Evolutionary conservation across 169 alveolate genomes (phyloP).

Genomic region (Toxoplasma gondii): DNA sequence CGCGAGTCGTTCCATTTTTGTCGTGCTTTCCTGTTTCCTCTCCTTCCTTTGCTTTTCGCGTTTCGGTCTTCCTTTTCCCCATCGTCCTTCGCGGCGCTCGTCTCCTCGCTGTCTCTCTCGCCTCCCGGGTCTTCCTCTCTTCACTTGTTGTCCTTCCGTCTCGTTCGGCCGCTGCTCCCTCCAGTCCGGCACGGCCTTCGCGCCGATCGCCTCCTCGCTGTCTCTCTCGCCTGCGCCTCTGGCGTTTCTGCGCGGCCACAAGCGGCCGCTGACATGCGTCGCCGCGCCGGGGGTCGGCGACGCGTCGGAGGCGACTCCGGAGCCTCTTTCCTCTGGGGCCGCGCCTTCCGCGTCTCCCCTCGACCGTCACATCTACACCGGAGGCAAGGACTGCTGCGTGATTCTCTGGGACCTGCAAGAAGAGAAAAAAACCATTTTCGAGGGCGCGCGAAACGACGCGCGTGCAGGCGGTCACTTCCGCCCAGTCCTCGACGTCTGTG

Average conservation of each 20-base stretch:
- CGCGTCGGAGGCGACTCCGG: constrained; percentile 10
- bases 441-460: constrained; percentile 45
- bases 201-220: not conserved
- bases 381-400: constrained; percentile 77
- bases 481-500: constrained; percentile 66
- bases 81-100: not conserved
- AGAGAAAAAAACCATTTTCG: constrained; percentile 30
- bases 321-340: not conserved
- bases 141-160: not conserved
- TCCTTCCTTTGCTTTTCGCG: not conserved
- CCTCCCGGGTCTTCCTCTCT: not conserved
- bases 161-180: too few species aligned
- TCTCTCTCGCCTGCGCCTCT: not conserved
- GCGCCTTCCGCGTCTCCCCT: not conserved
- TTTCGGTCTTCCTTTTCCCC: not conserved
- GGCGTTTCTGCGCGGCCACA: constrained; percentile 73
- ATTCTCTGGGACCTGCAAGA: constrained; percentile 72
- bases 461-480: constrained; percentile 49
- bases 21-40: not conserved
- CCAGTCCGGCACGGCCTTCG: not conserved
- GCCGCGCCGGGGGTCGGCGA: constrained; percentile 64
- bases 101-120: not conserved
- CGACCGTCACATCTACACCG: constrained; percentile 70
- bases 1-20: not conserved
- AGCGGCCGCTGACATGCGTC: constrained; percentile 74